phyloP scores from a whole-genome alignment of 1,139 yeast genomes.

The Geotrichum citri-aurantii region DNA sequence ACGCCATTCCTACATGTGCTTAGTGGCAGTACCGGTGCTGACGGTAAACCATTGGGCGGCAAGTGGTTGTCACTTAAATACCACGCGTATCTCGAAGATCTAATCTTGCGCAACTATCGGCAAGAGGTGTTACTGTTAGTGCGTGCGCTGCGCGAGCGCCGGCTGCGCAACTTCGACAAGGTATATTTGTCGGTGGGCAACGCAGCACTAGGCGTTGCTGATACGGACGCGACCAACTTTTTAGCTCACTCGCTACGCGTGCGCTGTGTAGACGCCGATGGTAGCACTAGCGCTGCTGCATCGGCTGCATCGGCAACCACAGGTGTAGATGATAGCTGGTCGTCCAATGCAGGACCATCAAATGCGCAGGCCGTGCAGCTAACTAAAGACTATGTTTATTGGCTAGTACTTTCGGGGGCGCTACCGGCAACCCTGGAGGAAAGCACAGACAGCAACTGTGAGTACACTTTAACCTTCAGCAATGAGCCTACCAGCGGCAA shows the following conservation, averaged over 20 bases:
- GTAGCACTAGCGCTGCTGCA: neutral
- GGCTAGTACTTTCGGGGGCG: constrained; percentile 5
- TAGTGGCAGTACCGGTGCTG: neutral
- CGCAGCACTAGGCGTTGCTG: neutral
- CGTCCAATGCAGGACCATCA: constrained; percentile 6
- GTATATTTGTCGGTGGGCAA: constrained; percentile 9
- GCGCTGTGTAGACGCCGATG: neutral
- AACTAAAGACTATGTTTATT: constrained; percentile 11
- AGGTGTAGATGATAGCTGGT: constrained; percentile 10
- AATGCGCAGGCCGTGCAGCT: neutral
- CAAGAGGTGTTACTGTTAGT: constrained; percentile 5
- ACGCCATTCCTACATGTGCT: neutral
- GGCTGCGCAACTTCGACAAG: constrained; percentile 3
- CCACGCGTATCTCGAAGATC: neutral
- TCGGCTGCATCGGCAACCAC: neutral
- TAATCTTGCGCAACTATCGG: neutral
- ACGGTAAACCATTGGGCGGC: neutral
- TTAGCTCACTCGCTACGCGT: neutral
- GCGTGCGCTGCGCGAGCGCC: constrained; percentile 8
- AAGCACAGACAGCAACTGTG: neutral
- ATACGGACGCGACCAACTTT: neutral
- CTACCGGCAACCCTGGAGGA: constrained; percentile 12
- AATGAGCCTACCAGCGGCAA: neutral
- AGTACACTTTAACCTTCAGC: constrained; percentile 6
- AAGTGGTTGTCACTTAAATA: neutral